Percentiles rank a stretch among this genome's conserved stretches.
Conservation (phyloP, 495 filamentous ascomycete genomes). For the Penicillium nucicola region DNA sequence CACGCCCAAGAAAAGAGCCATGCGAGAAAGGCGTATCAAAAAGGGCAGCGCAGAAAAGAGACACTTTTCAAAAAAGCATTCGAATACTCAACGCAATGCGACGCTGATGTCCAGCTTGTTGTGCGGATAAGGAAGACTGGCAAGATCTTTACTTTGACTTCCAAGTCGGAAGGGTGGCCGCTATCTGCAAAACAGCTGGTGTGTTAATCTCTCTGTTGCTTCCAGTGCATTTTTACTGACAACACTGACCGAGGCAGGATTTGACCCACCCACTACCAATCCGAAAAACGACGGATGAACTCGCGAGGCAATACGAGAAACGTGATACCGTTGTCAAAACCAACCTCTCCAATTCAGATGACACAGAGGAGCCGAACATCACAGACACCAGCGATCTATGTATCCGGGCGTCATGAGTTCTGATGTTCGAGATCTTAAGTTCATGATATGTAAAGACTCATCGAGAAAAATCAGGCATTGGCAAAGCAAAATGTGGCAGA, state of each 20-base stretch:
- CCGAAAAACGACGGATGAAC: background rate
- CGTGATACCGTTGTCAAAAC: background rate
- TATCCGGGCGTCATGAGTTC: background rate
- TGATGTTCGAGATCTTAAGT: background rate
- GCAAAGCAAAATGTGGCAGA: background rate
- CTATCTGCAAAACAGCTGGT: slow-evolving; percentile 3
- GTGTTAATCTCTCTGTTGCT: background rate
- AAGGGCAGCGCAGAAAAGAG: slow-evolving; percentile 1
- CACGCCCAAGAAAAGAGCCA: background rate
- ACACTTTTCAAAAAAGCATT: slow-evolving; percentile 5
- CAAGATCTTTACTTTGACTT: slow-evolving; percentile 4
- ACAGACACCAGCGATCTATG: background rate
- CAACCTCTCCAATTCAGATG: background rate
- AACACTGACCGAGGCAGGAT: background rate
- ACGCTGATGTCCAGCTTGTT: slow-evolving; percentile 5
- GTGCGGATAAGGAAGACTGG: slow-evolving; percentile 5
- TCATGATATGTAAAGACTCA: background rate
- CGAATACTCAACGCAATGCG: slow-evolving; percentile 6
- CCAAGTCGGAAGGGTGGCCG: slow-evolving; percentile 5
- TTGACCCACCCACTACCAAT: background rate
- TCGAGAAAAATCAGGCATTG: background rate
- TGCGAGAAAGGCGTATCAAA: slow-evolving; percentile 1
- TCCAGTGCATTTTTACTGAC: background rate
- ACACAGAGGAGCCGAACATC: background rate
- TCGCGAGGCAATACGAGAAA: background rate